phyloP scores from a whole-genome alignment of 805 yeast genomes.

The Teunomyces stri region DNA sequence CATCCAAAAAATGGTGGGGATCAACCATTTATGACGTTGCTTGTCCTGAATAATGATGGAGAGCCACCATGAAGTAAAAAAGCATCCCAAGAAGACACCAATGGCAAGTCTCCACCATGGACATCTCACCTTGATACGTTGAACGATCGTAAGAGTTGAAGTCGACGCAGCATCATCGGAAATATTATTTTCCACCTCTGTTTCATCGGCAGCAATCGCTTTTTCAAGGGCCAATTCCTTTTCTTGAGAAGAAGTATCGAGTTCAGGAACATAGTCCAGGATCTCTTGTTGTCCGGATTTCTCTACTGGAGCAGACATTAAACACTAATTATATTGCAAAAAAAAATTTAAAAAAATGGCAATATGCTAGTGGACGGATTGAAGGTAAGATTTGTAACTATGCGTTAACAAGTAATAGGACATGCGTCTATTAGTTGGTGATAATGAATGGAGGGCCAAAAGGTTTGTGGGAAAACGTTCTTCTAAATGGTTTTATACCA shows the following conservation, averaged over 20 bases:
- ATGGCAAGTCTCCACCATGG: constrained; percentile 13
- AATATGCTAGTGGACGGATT: constrained; percentile 8
- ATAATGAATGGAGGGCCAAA: not conserved
- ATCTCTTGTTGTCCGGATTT: not conserved
- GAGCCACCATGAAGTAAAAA: constrained; percentile 44
- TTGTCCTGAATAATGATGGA: constrained; percentile 50
- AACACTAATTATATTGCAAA: not conserved
- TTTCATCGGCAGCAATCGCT: not conserved
- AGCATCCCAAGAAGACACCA: constrained; percentile 18
- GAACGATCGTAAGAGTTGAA: not conserved
- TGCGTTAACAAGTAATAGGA: constrained; percentile 3
- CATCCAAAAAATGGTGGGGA: constrained; percentile 54
- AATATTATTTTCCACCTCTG: not conserved
- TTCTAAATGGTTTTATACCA: not conserved
- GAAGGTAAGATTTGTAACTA: constrained; percentile 9
- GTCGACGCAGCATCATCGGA: constrained; percentile 3
- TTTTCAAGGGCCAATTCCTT: not conserved
- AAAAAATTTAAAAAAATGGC: not conserved
- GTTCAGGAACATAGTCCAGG: not conserved
- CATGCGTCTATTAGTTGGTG: not conserved
- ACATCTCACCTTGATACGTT: constrained; percentile 6
- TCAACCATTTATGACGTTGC: constrained; percentile 53
- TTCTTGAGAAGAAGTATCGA: not conserved
- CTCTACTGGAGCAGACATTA: constrained; percentile 1
- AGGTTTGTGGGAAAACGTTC: not conserved